These are phyloP conservation scores for Alternaria brassicae DNA, from an alignment of 2,329 filamentous ascomycete genomes.

Conservation along the genomic window DNA sequence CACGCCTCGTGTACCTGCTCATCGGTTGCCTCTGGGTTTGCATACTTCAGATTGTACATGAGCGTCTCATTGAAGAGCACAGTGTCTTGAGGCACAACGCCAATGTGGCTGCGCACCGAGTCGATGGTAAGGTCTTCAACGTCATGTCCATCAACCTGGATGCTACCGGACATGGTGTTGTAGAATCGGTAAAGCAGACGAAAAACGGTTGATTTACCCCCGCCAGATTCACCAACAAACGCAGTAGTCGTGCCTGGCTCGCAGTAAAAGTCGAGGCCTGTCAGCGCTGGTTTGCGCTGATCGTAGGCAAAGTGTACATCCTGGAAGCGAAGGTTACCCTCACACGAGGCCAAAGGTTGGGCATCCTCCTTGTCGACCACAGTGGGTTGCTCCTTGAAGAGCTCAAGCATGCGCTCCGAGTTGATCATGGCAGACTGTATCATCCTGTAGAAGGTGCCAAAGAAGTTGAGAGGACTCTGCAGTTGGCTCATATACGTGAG, in stretches of 20 bases:
- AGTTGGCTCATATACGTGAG: constrained; percentile 78
- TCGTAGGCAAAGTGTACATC: constrained; percentile 94
- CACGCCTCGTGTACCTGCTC: constrained; percentile 85
- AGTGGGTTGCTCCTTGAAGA: constrained; percentile 95
- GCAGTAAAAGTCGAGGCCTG: constrained; percentile 84
- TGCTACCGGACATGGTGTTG: constrained; percentile 79
- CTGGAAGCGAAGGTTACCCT: constrained; percentile 84
- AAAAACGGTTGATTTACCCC: constrained; percentile 96
- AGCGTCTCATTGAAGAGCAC: constrained; percentile 92
- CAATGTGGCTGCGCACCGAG: constrained; percentile 88
- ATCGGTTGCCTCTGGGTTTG: constrained; percentile 79
- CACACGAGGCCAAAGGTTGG: constrained; percentile 68
- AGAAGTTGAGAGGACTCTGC: constrained; percentile 74
- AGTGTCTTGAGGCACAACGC: constrained; percentile 96
- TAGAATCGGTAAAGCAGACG: constrained; percentile 96
- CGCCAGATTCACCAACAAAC: constrained; percentile 94
- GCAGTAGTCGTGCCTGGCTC: constrained; percentile 91
- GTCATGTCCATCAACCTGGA: constrained; percentile 83
- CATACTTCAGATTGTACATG: constrained; percentile 94
- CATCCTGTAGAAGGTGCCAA: constrained; percentile 92
- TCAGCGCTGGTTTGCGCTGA: constrained; percentile 80
- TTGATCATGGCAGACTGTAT: constrained; percentile 98
- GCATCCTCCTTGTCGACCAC: constrained; percentile 80
- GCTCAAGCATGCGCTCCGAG: constrained; percentile 89
- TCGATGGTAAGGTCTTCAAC: constrained; percentile 90